Evolutionary conservation across 2,329 filamentous ascomycete species (phyloP).

Genomic region (Trichoderma asperellum): DNA sequence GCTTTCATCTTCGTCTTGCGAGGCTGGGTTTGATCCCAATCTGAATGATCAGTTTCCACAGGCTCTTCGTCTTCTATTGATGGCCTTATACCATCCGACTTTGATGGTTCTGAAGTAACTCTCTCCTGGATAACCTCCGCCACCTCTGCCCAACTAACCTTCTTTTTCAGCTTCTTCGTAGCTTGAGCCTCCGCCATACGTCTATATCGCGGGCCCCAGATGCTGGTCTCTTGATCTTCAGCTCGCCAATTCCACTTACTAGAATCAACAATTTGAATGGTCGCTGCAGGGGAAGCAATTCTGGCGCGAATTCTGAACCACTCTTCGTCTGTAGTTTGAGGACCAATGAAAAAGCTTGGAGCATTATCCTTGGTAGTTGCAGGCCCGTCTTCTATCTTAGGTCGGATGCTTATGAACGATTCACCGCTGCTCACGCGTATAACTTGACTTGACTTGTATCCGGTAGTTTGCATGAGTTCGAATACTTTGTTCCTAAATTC

Average conservation of each 20-base stretch:
- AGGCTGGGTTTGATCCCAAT: background rate
- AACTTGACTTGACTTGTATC: background rate
- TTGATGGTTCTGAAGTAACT: background rate
- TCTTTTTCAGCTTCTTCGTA: background rate
- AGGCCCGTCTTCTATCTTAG: slow-evolving; percentile 3
- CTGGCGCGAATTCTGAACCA: slow-evolving; percentile 35
- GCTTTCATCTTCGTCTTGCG: background rate
- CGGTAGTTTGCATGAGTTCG: slow-evolving; percentile 21
- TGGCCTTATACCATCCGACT: background rate
- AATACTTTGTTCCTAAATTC: slow-evolving; percentile 13
- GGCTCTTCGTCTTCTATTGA: background rate
- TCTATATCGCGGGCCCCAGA: slow-evolving; percentile 35
- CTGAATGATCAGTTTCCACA: background rate
- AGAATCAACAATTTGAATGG: slow-evolving; percentile 26
- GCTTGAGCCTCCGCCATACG: background rate
- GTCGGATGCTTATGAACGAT: slow-evolving; percentile 31
- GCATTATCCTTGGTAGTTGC: slow-evolving; percentile 25
- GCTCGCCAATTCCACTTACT: slow-evolving; percentile 31
- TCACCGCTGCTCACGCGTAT: background rate
- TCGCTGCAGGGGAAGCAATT: slow-evolving; percentile 30
- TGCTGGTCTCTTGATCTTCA: slow-evolving; percentile 30
- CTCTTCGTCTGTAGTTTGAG: slow-evolving; percentile 31
- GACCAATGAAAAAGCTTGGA: slow-evolving; percentile 31
- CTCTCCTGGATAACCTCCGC: background rate
- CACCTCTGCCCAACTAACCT: background rate